Conservation (phyloP, 139 green algal genomes). For the Micractinium conductrix region DNA sequence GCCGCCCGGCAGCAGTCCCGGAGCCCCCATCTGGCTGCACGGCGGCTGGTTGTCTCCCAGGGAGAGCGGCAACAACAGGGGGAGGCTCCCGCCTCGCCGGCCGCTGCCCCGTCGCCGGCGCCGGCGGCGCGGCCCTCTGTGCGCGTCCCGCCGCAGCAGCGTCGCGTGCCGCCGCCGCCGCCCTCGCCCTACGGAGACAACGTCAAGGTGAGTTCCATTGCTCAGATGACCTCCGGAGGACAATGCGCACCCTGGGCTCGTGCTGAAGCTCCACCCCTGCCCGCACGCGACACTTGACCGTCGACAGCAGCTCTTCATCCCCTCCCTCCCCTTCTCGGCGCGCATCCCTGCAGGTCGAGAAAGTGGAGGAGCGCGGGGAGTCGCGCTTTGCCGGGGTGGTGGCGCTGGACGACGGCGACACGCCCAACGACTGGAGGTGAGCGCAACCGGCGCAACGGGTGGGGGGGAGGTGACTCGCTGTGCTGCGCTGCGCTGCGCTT, state of each 20-base stretch:
- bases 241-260: too few relatives aligned
- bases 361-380: neutral
- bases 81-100: neutral
- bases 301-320: too few relatives aligned
- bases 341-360: slow-evolving; percentile 11
- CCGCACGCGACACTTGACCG: too few relatives aligned
- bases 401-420: slow-evolving; percentile 30
- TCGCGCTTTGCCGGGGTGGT: slow-evolving; percentile 36
- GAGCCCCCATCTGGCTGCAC: neutral
- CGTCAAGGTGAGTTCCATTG: neutral
- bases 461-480: neutral
- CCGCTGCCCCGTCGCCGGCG: neutral
- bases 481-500: neutral
- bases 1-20: neutral
- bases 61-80: slow-evolving; percentile 28
- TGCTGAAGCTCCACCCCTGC: too few relatives aligned
- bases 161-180: neutral
- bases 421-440: slow-evolving; percentile 18
- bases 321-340: too few relatives aligned
- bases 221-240: too few relatives aligned
- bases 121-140: neutral
- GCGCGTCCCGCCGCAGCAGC: neutral
- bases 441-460: neutral
- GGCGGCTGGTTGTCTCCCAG: neutral
- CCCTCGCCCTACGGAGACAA: slow-evolving; percentile 1